A percentile compares a stretch with the other conserved stretches of the same genome.
Evolutionary conservation across 768 basidiomycete species (phyloP).

Genomic region (Pholiota microspora): DNA sequence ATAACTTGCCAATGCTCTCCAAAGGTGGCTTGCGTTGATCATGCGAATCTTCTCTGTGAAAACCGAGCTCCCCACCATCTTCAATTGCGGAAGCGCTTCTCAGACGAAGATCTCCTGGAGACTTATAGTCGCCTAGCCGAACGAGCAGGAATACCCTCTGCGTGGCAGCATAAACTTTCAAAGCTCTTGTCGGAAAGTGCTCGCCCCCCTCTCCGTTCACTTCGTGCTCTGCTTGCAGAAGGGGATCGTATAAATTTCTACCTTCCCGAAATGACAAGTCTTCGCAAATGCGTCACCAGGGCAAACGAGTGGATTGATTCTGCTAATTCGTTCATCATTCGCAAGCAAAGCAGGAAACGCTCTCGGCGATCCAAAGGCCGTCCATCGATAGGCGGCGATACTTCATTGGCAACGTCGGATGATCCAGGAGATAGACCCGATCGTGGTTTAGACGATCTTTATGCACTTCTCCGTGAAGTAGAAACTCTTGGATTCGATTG

Average conservation of each 20-base stretch:
- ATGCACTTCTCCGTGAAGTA: conserved; percentile 67
- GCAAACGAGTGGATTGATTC: conserved; percentile 90
- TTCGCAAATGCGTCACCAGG: conserved; percentile 76
- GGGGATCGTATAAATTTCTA: conserved; percentile 82
- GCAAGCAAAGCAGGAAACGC: conserved; percentile 81
- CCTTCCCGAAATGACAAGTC: conserved; percentile 65
- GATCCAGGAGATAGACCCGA: conserved; percentile 72
- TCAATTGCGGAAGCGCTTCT: conserved; percentile 75
- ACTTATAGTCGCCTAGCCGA: conserved; percentile 64
- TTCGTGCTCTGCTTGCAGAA: conserved; percentile 82
- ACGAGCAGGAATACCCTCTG: conserved; percentile 67
- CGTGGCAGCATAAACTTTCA: conserved; percentile 74
- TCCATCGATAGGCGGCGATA: conserved; percentile 38
- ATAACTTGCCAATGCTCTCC: conserved; percentile 78
- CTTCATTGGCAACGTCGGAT: conserved; percentile 28
- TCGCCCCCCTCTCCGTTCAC: conserved; percentile 70
- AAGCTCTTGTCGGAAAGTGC: conserved; percentile 66
- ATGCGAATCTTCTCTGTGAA: conserved; percentile 75
- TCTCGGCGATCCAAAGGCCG: conserved; percentile 61
- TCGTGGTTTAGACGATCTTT: conserved; percentile 67
- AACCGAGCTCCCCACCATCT: conserved; percentile 42
- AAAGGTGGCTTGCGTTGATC: conserved; percentile 84
- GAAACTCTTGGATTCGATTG: conserved; percentile 82
- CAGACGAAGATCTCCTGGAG: conserved; percentile 73
- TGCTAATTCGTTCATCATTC: conserved; percentile 73